Evolutionary conservation across 2,329 filamentous ascomycete species (phyloP), one percentile per base, ranked within the genome.

Genomic region (Monilinia vaccinii-corymbosi): DNA sequence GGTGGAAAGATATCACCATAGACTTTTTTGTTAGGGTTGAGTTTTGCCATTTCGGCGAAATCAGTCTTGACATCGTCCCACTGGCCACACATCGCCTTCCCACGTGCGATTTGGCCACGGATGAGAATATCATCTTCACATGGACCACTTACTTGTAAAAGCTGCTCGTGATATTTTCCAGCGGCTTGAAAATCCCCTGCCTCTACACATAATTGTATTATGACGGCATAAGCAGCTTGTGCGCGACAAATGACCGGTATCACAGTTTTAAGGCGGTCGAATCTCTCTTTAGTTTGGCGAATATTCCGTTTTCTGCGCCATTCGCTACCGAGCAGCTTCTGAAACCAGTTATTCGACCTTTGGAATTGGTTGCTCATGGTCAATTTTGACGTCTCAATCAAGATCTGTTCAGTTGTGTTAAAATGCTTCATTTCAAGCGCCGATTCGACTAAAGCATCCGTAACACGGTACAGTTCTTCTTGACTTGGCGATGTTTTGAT

Each of bases 141-240:
- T 32, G 36, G 55, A 6, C 60, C 55, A 34, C 38, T 55, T 25
- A 44, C 53, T 60, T 60, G 32, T 10, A 53, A 50, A 16, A 68
- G 49, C 13, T 65, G 49, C 1, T 62, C 51, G 50, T 67, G 64
- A 46, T 72, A 71, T 8, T 23, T 44, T 23, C 36, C 21, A 8
- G 70, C 71, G 10, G 60, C 51, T 48, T 51, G 28, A 42, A 67
- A 65, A 21, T 70, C 62, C 11, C 63, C 62, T 53, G 68, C 66
- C 40, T 72, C 68, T 9, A 73, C 48, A 56, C 68, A 72, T 31
- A 64, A 69, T 34, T 70, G 69, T 31, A 72, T 70, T 28, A 71
- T 70, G 16, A 64, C 64, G 38, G 61, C 64, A 57, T 71, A 72
- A 45, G 62, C 47, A 31, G 67, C 66, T 42, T 65, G 60, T 14